Conservation (phyloP, 176 grass and related monocot genomes). For the Eremochloa ophiuroides region DNA sequence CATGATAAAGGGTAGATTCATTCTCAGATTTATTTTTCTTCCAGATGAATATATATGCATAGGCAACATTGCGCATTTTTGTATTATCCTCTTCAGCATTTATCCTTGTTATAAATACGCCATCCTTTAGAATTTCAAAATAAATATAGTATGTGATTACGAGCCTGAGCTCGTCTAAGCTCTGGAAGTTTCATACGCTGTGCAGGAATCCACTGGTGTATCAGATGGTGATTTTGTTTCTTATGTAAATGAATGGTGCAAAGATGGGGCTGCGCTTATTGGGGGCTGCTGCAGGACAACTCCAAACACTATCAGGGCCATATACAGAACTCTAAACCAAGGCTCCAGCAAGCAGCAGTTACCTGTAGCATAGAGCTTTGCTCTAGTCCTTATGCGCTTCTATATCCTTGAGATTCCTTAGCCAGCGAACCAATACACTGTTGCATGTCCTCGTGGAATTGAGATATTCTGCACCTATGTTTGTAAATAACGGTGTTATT, state of each 20-base stretch:
- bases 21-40: neutral
- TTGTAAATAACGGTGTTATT: constrained; percentile 9
- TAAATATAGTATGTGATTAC: neutral
- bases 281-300: constrained; percentile 98
- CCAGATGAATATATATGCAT: neutral
- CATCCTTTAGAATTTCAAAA: neutral
- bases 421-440: neutral
- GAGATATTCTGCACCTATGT: constrained; percentile 12
- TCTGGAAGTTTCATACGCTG: constrained; percentile 4
- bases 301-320: constrained; percentile 85
- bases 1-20: neutral
- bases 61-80: neutral
- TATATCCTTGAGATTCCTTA: neutral
- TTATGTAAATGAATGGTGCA: constrained; percentile 65
- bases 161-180: neutral
- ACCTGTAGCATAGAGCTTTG: constrained; percentile 3
- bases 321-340: constrained; percentile 60
- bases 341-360: neutral
- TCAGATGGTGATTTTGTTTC: constrained; percentile 91
- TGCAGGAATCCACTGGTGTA: constrained; percentile 71
- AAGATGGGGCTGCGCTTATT: constrained; percentile 65
- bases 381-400: neutral
- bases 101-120: neutral
- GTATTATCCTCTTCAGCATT: neutral
- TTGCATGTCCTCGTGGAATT: neutral